phyloP scores from a whole-genome alignment of 805 yeast genomes.

The Wickerhamiella galacta region DNA sequence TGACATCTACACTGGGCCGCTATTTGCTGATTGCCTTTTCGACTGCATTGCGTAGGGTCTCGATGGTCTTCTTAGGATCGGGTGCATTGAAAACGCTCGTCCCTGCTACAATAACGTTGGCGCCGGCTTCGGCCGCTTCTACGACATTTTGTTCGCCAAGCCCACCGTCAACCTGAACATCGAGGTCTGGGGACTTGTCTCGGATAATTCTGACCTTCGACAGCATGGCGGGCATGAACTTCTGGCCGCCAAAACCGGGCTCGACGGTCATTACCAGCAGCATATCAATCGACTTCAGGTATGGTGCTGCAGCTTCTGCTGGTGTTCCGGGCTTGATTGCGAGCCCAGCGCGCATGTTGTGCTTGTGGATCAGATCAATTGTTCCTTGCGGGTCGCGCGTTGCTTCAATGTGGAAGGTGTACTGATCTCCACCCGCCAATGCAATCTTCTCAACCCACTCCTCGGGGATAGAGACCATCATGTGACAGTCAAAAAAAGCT shows the following conservation, averaged over 20 bases:
- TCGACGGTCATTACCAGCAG: constrained; percentile 97
- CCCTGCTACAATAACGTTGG: constrained; percentile 96
- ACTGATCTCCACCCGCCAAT: constrained; percentile 87
- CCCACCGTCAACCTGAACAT: constrained; percentile 96
- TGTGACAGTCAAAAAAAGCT: constrained; percentile 81
- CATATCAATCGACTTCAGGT: constrained; percentile 74
- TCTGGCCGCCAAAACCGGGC: constrained; percentile 98
- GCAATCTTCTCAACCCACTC: constrained; percentile 89
- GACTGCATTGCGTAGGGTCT: constrained; percentile 48
- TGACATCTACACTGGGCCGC: too few species aligned
- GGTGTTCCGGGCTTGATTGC: constrained; percentile 90
- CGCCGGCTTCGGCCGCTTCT: constrained; percentile 90
- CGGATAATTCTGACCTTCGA: constrained; percentile 75
- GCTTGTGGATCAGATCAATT: constrained; percentile 54
- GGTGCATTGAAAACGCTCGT: constrained; percentile 80
- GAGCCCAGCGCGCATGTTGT: constrained; percentile 87
- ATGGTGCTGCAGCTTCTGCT: constrained; percentile 60
- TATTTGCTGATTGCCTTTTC: too few species aligned
- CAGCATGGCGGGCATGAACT: constrained; percentile 92
- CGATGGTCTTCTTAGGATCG: constrained; percentile 62
- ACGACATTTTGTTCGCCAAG: constrained; percentile 72
- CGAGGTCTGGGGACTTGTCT: constrained; percentile 52
- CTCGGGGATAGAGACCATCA: constrained; percentile 91
- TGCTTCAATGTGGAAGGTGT: constrained; percentile 91
- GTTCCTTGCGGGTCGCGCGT: constrained; percentile 53